Conservation (phyloP, 768 basidiomycete species). For the Mycena albidolilacea region DNA sequence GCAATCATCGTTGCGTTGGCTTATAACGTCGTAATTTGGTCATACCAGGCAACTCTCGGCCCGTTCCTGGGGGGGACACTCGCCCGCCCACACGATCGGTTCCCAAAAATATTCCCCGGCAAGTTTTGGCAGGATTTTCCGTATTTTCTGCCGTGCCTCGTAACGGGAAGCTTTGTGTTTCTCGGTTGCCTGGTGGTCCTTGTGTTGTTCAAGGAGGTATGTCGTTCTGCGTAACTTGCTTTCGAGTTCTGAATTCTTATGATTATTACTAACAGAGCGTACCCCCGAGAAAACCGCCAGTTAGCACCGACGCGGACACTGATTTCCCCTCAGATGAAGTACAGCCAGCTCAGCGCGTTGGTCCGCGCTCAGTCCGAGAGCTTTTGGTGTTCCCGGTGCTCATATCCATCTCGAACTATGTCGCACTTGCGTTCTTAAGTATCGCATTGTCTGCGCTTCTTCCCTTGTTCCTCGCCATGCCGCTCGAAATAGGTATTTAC, state of each 20-base stretch:
- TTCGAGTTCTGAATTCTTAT: not conserved
- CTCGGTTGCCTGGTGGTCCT: constrained; percentile 52
- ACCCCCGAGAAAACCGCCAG: constrained; percentile 33
- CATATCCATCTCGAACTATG: constrained; percentile 55
- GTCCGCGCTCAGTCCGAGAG: constrained; percentile 58
- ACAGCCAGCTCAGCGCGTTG: constrained; percentile 30
- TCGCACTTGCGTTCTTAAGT: constrained; percentile 40
- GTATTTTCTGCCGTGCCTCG: constrained; percentile 80
- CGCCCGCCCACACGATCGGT: constrained; percentile 76
- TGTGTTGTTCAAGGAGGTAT: constrained; percentile 61
- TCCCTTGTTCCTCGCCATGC: too few relatives aligned
- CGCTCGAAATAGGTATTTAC: too few relatives aligned
- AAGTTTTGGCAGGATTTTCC: constrained; percentile 77
- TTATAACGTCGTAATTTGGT: not conserved
- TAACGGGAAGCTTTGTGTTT: constrained; percentile 52
- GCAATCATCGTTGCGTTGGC: constrained; percentile 25
- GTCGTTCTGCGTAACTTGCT: constrained; percentile 19
- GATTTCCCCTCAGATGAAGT: too few relatives aligned
- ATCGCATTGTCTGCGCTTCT: too few relatives aligned
- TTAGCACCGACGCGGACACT: constrained; percentile 6
- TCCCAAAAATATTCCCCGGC: constrained; percentile 69
- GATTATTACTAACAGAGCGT: constrained; percentile 45
- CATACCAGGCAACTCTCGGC: constrained; percentile 53
- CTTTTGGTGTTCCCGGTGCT: constrained; percentile 50
- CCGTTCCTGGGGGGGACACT: constrained; percentile 79